Evolutionary conservation across 1,284 basidiomycete genomes (phyloP).

Genomic region (Rhizopogon parksii): DNA sequence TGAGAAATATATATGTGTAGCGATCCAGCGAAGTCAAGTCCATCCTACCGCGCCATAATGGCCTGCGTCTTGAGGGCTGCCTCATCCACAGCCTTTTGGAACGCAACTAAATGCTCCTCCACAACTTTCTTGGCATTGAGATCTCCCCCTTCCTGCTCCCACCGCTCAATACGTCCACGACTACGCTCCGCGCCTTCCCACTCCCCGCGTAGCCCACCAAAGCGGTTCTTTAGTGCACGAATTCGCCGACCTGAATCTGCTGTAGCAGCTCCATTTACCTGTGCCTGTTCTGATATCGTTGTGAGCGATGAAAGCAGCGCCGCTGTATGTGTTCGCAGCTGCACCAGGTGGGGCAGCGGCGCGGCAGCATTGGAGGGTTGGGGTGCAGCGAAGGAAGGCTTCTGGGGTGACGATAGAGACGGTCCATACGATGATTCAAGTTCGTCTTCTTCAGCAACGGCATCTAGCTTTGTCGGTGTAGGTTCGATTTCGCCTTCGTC

Average conservation of each 20-base stretch:
- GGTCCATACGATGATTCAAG: conserved; percentile 22
- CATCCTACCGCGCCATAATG: conserved; percentile 50
- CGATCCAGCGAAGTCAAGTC: background rate
- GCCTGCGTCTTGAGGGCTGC: conserved; percentile 67
- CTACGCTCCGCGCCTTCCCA: conserved; percentile 78
- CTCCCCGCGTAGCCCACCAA: conserved; percentile 69
- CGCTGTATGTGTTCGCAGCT: conserved; percentile 64
- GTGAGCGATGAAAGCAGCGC: conserved; percentile 68
- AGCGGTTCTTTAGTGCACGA: conserved; percentile 72
- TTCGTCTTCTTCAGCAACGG: conserved; percentile 45
- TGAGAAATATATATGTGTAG: conserved; percentile 1
- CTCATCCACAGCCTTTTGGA: conserved; percentile 61
- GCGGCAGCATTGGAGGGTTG: conserved; percentile 9
- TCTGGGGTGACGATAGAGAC: conserved; percentile 24
- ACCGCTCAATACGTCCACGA: conserved; percentile 62
- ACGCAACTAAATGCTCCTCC: conserved; percentile 67
- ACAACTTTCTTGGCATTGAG: conserved; percentile 60
- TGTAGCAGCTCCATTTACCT: conserved; percentile 75
- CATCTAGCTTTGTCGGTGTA: conserved; percentile 25
- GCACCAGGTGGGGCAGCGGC: conserved; percentile 36
- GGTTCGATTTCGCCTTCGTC: conserved; percentile 35
- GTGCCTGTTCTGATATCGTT: conserved; percentile 77
- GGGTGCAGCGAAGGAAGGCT: conserved; percentile 16
- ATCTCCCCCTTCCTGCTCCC: conserved; percentile 54
- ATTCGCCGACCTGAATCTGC: conserved; percentile 78